These are phyloP conservation scores for Fagopyrum homotropicum DNA, from an alignment of 148 eudicot genomes.

Conservation along the genomic window DNA sequence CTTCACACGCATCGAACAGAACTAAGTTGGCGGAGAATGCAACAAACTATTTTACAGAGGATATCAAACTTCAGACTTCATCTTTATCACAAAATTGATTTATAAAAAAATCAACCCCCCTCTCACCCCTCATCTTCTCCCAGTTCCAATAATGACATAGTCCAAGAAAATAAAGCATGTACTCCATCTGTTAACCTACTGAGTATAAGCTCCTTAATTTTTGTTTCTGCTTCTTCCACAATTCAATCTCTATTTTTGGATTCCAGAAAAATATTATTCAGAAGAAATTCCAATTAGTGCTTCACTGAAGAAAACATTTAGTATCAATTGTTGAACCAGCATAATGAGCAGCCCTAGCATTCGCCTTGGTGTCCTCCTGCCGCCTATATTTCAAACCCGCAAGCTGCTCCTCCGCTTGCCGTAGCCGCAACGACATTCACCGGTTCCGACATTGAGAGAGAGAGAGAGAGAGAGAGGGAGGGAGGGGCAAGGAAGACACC, in stretches of 20 bases:
- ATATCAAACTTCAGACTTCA: neutral
- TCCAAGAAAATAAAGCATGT: neutral
- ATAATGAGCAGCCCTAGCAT: neutral
- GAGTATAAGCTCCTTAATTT: neutral
- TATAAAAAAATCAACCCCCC: too few species aligned
- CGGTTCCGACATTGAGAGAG: too few species aligned
- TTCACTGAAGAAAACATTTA: neutral
- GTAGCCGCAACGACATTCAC: too few species aligned
- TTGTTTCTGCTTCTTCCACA: neutral
- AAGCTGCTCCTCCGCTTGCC: too few species aligned
- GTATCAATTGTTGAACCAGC: neutral
- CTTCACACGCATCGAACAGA: neutral
- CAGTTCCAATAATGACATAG: neutral
- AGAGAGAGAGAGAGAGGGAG: too few species aligned
- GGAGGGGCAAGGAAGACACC: too few species aligned
- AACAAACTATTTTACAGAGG: neutral
- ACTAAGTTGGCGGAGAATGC: neutral
- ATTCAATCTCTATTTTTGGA: too few species aligned
- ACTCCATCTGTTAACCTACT: neutral
- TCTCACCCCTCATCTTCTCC: neutral
- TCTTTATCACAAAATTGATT: neutral
- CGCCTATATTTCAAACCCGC: too few species aligned
- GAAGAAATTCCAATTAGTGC: too few species aligned
- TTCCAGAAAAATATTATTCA: too few species aligned
- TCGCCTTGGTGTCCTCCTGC: too few species aligned